Evolutionary conservation across 495 filamentous ascomycete genomes (phyloP), one percentile per base, ranked within the genome.

Genomic region (Hypoxylon trugodes): DNA sequence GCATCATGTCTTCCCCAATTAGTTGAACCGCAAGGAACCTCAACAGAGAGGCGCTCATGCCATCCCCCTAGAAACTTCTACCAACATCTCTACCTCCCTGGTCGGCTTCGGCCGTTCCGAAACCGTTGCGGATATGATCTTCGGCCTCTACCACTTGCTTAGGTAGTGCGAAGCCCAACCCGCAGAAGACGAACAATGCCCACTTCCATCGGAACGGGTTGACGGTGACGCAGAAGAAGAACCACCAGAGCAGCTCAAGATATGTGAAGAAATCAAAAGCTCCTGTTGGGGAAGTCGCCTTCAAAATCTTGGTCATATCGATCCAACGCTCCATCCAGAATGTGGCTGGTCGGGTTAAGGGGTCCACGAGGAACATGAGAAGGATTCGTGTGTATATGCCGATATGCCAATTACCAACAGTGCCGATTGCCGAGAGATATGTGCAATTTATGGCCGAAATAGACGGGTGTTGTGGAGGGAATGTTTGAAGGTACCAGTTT

Each of bases 191-290:
- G 62, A 95, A 96, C 0, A 87, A 74, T 0, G 82, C 85, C 86
- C 86, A 89, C 74, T 89, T 89, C 91, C 91, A 96, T 42, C 90
- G 80, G 74, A 95, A 95, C 0, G 92, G 92, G 68, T 94, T 95
- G 66, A 95, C 82, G 1, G 83, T 76, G 35, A 94, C 82, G 40
- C 86, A 87, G 69, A 94, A 95, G 0, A 86, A 74, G 65, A 93
- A 94, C 91, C 91, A 96, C 78, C 90, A 95, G 8, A 91, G 66
- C 45, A 96, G 76, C 71, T 96, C 91, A 1, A 87, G 80, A 66
- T 96, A 95, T 0, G 92, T 95, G 72, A 95, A 94, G 78, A 96
- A 93, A 66, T 93, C 90, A 68, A 93, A 92, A 0, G 90, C 88
- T 1, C 82, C 83, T 0, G 87, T 88, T 0, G 91, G 90, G 0